These are phyloP conservation scores for Septoria linicola DNA, from an alignment of 2,329 filamentous ascomycete genomes.

Conservation along the genomic window DNA sequence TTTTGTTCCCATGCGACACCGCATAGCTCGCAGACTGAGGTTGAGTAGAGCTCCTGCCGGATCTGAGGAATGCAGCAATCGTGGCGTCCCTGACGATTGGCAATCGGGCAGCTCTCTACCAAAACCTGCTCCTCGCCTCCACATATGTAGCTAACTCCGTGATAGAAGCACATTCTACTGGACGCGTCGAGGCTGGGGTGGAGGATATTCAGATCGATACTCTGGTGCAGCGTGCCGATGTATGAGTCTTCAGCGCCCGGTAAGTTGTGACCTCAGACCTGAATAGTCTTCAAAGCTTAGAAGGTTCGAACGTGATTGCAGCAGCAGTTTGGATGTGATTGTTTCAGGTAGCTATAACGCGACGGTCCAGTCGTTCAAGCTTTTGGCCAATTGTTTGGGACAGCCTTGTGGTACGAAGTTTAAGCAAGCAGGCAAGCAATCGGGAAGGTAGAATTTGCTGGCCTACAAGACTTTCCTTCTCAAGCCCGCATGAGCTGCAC, in stretches of 20 bases:
- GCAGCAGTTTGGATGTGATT: background rate
- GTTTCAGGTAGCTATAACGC: background rate
- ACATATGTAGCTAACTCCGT: conserved; percentile 20
- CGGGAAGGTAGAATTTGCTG: background rate
- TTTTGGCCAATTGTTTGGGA: background rate
- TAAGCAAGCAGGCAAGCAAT: background rate
- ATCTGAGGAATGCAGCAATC: conserved; percentile 10
- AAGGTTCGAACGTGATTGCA: background rate
- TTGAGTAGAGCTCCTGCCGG: conserved; percentile 13
- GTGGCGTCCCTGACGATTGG: background rate
- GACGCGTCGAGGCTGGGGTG: background rate
- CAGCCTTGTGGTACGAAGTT: background rate
- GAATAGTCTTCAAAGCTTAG: background rate
- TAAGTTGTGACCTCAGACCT: background rate
- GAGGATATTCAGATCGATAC: background rate
- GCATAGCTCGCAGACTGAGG: conserved; percentile 21
- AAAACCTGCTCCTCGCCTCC: conserved; percentile 17
- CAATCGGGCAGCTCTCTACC: conserved; percentile 13
- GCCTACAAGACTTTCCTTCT: background rate
- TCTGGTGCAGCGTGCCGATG: background rate
- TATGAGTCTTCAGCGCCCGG: background rate
- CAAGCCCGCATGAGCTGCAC: background rate
- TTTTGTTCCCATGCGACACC: conserved; percentile 14
- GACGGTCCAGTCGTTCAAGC: background rate
- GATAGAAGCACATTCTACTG: conserved; percentile 20